Percentiles rank a stretch among this genome's conserved stretches.
Conservation (phyloP, 495 filamentous ascomycete genomes). For the Penicillium cataractarum region DNA sequence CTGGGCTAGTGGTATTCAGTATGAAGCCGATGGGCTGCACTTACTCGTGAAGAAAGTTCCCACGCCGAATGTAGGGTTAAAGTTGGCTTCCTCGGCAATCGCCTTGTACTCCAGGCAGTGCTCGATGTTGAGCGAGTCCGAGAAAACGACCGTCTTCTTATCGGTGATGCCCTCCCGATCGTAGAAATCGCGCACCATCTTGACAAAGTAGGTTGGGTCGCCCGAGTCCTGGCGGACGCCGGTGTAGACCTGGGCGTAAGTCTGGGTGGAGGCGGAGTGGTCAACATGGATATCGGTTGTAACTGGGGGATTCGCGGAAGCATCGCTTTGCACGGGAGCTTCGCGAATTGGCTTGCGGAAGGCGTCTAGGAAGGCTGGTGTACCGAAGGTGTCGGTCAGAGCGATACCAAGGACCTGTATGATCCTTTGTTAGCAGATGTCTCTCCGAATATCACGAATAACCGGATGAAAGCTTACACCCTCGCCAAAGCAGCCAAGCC, state of each 20-base stretch:
- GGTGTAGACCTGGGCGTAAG: constrained; percentile 83
- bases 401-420: constrained; percentile 80
- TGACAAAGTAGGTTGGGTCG: constrained; percentile 80
- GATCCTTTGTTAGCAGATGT: constrained; percentile 11
- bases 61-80: constrained; percentile 85
- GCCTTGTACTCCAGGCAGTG: constrained; percentile 87
- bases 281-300: constrained; percentile 25
- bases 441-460: too few species aligned
- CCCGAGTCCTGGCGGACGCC: constrained; percentile 96
- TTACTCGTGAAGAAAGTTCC: constrained; percentile 91
- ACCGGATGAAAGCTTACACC: constrained; percentile 53
- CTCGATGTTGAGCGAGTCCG: constrained; percentile 90
- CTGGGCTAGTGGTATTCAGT: background rate
- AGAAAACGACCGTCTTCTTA: constrained; percentile 95
- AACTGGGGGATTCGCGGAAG: constrained; percentile 28
- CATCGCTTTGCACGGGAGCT: constrained; percentile 31
- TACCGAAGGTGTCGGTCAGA: constrained; percentile 97
- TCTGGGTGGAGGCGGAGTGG: constrained; percentile 33
- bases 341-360: constrained; percentile 66
- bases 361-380: constrained; percentile 81
- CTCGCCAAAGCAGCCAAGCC: constrained; percentile 90
- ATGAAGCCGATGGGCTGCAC: constrained; percentile 18
- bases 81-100: constrained; percentile 75
- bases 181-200: constrained; percentile 85
- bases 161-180: constrained; percentile 72